These are phyloP conservation scores for Trichoderma endophyticum DNA, from an alignment of 2,329 filamentous ascomycete genomes.

Conservation along the genomic window DNA sequence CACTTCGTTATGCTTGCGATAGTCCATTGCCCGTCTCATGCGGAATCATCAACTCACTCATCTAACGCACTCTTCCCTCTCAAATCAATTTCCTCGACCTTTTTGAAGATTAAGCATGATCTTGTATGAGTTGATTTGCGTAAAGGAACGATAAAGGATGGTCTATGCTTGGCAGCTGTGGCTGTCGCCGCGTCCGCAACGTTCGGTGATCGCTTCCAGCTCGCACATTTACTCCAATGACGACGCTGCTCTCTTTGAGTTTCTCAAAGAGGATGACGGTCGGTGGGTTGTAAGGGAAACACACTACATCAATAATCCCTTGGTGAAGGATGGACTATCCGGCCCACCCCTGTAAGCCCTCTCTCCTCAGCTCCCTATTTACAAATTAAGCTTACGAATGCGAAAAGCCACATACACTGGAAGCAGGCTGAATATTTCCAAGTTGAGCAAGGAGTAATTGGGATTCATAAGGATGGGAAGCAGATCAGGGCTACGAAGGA, in stretches of 20 bases:
- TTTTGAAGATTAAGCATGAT: neutral
- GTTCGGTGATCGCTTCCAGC: neutral
- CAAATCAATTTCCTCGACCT: too few relatives aligned
- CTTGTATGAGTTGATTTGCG: neutral
- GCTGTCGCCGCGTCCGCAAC: constrained; percentile 4
- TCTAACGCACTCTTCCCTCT: neutral
- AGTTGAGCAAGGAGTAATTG: neutral
- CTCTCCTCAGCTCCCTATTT: neutral
- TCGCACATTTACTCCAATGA: neutral
- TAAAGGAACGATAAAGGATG: neutral
- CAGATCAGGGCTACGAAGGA: neutral
- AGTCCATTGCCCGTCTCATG: neutral
- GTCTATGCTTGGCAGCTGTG: constrained; percentile 2
- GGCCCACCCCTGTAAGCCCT: constrained; percentile 6
- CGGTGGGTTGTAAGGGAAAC: constrained; percentile 7
- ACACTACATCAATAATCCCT: neutral
- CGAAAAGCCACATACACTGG: constrained; percentile 5
- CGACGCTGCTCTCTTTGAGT: constrained; percentile 2
- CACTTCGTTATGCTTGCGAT: neutral
- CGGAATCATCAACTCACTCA: neutral
- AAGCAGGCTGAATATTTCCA: neutral
- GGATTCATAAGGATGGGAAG: neutral
- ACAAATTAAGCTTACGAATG: neutral
- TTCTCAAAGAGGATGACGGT: constrained; percentile 6
- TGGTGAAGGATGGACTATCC: constrained; percentile 1